phyloP scores from a whole-genome alignment of 768 basidiomycete genomes.

The Agrocybe pediades region DNA sequence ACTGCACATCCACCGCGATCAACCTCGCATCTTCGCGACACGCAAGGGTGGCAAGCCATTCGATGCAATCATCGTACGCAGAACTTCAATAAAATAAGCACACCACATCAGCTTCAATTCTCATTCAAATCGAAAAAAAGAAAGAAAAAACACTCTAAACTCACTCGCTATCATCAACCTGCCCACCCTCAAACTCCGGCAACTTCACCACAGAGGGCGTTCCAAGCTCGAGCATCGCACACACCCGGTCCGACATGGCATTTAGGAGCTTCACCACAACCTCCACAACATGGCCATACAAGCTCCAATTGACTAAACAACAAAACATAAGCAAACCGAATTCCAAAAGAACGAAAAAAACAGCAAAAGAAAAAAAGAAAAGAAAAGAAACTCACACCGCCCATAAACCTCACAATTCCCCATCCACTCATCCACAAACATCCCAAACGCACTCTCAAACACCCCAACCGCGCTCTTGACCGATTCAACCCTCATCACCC shows the following conservation, averaged over 20 bases:
- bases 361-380: neutral
- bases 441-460: constrained; percentile 38
- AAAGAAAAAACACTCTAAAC: constrained; percentile 33
- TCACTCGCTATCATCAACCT: constrained; percentile 42
- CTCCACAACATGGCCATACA: constrained; percentile 49
- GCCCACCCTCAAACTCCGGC: constrained; percentile 33
- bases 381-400: constrained; percentile 42
- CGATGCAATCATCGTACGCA: constrained; percentile 36
- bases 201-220: constrained; percentile 26
- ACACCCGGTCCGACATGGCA: constrained; percentile 31
- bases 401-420: constrained; percentile 41
- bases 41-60: constrained; percentile 40
- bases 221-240: constrained; percentile 24
- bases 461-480: constrained; percentile 40
- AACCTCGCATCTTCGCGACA: constrained; percentile 30
- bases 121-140: constrained; percentile 11
- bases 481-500: no score
- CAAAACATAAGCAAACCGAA: constrained; percentile 6
- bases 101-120: neutral
- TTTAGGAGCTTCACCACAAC: constrained; percentile 43
- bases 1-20: constrained; percentile 42
- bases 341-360: no score
- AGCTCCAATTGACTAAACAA: constrained; percentile 55
- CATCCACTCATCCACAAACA: constrained; percentile 48
- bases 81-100: constrained; percentile 29